Base-by-base conservation (phyloP, 345 rosid genomes). In the Acer saccharum region DNA sequence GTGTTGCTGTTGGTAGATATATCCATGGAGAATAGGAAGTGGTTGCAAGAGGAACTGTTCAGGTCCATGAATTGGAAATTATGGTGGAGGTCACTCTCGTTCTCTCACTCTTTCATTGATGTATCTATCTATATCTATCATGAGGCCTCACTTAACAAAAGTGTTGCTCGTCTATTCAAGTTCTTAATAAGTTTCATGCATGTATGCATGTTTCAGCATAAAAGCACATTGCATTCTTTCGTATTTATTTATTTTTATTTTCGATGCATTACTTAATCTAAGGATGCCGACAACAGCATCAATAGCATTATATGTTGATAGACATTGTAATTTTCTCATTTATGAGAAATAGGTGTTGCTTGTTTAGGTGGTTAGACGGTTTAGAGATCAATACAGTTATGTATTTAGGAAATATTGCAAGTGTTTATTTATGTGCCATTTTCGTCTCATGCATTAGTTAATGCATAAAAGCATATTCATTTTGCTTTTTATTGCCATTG, bases 1-100 rank as follows among this genome's bases (percentile, higher is more conserved):
- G 78, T 57, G 29, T 79, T 43, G 65, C 81, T 25, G 66, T 69
- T 67, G 71, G 63, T n/a, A 73, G 83, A 75, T 60, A 73, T 74
- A 75, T 76, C 70, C 80, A 20, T 48, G 73, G 81, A 75, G 75
- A 50, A 50, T 80, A 84, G 80, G 25, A 65, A 76, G 67, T 61
- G 39, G 77, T 81, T 73, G 61, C 81, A 68, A 61, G 44, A 41
- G 64, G 74, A 77, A 73, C 50, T 68, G 12, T 11, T 18, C 69
- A 76, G 20, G 21, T 80, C 41, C 52, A 57, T 44, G 39, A 50
- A 9, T 69, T 58, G 48, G 69, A 55, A 57, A 68, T 63, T 3
- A 4, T 3, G 29, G 3, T 75, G 67, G 41, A 75, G 83, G 82
- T 67, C 73, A 65, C 6, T 63, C 79, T 68, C 63, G 21, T 60